Evolutionary conservation across 2,329 filamentous ascomycete genomes (phyloP).

Genomic region (Raffaelea arxii): DNA sequence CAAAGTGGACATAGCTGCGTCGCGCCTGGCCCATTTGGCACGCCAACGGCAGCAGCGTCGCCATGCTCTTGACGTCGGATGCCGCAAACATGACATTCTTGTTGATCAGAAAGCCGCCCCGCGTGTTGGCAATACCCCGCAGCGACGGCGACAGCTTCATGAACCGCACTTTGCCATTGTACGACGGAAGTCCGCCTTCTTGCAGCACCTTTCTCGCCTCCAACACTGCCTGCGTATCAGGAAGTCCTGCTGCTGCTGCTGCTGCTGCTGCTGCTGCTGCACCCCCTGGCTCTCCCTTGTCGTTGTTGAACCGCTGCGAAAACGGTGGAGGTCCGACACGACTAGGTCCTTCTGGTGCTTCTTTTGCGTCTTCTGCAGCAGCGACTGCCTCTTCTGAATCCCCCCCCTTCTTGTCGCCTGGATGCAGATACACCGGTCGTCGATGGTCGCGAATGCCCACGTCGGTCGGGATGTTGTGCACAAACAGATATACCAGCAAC

Average conservation of each 20-base stretch:
- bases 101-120: conserved; percentile 42
- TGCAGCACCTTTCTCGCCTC: too few species aligned
- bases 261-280: not conserved
- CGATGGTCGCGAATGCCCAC: conserved; percentile 28
- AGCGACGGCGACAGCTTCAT: conserved; percentile 54
- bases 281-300: too few species aligned
- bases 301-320: not conserved
- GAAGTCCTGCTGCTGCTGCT: conserved; percentile 12
- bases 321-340: conserved; percentile 1
- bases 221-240: not conserved
- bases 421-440: conserved; percentile 25
- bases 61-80: conserved; percentile 62
- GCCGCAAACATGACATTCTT: conserved; percentile 72
- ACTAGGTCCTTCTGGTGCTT: not conserved
- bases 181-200: conserved; percentile 28
- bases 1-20: conserved; percentile 71
- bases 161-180: conserved; percentile 63
- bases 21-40: conserved; percentile 71
- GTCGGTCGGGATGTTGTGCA: conserved; percentile 49
- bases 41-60: conserved; percentile 67
- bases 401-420: conserved; percentile 9
- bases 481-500: conserved; percentile 50
- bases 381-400: too few species aligned
- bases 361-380: not conserved
- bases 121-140: conserved; percentile 44